Percentiles rank a stretch among this genome's conserved stretches.
Conservation (phyloP, 306 rosid species). For the Acacia melanoxylon region DNA sequence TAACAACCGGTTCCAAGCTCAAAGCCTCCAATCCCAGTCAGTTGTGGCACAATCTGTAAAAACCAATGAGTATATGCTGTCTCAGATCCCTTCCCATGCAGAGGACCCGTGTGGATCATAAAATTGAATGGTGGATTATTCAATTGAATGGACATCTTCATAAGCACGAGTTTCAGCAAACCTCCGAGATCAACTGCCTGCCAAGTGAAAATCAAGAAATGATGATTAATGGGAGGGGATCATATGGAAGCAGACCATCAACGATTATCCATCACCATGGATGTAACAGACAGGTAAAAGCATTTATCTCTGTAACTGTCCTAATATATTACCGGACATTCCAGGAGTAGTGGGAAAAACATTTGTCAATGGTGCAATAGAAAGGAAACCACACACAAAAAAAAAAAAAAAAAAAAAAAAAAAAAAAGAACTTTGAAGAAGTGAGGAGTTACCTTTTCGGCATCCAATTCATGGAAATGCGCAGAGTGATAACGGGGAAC, state of each 20-base stretch:
- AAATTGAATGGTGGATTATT: constrained; percentile 79
- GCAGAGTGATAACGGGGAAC: constrained; percentile 70
- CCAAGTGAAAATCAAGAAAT: constrained; percentile 29
- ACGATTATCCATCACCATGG: not conserved
- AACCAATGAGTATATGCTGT: constrained; percentile 69
- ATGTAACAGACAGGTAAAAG: not conserved
- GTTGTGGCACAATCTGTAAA: constrained; percentile 79
- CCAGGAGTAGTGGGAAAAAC: not conserved
- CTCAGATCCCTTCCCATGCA: constrained; percentile 43
- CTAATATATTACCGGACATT: not conserved
- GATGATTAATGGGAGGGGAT: constrained; percentile 5
- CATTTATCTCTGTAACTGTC: not conserved
- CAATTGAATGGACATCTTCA: constrained; percentile 73
- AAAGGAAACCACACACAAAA: not conserved
- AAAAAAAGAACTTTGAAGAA: constrained; percentile 5
- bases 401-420: not conserved
- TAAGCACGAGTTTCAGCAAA: constrained; percentile 65
- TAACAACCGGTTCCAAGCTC: constrained; percentile 82
- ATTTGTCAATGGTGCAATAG: constrained; percentile 4
- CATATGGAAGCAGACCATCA: not conserved
- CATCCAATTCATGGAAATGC: constrained; percentile 69
- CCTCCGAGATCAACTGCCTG: constrained; percentile 85
- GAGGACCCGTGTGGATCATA: constrained; percentile 75
- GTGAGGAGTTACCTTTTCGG: constrained; percentile 51
- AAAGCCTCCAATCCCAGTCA: constrained; percentile 63